phyloP scores from a whole-genome alignment of 2,329 filamentous ascomycete species.

The Paraconiothyrium sp. region DNA sequence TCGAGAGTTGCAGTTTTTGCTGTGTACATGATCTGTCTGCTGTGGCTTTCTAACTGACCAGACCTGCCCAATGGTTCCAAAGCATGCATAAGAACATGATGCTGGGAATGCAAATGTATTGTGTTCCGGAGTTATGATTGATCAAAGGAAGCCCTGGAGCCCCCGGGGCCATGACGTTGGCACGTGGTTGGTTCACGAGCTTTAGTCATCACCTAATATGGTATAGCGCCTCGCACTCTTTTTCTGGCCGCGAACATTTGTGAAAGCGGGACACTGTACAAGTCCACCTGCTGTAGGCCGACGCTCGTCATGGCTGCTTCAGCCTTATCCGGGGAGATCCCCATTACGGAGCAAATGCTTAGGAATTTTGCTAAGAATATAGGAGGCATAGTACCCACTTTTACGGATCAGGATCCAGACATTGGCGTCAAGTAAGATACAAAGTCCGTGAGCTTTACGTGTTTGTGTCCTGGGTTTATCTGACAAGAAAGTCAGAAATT shows the following conservation, averaged over 20 bases:
- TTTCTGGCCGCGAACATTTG: constrained; percentile 13
- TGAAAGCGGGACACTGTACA: neutral
- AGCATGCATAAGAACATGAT: neutral
- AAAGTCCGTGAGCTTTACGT: constrained; percentile 45
- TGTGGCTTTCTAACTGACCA: neutral
- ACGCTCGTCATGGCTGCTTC: constrained; percentile 21
- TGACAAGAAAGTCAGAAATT: constrained; percentile 37
- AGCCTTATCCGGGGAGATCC: constrained; percentile 18
- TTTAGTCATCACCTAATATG: constrained; percentile 19
- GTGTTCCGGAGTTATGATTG: neutral
- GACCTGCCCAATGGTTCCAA: neutral
- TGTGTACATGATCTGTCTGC: neutral
- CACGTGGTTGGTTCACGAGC: neutral
- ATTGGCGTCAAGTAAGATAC: constrained; percentile 49
- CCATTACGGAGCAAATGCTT: constrained; percentile 37
- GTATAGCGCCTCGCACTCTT: constrained; percentile 19
- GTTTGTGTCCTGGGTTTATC: constrained; percentile 22
- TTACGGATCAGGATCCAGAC: constrained; percentile 34
- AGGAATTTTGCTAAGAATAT: constrained; percentile 34
- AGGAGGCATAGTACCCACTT: constrained; percentile 30
- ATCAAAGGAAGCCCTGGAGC: neutral
- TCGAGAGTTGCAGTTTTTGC: neutral
- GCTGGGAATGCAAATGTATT: neutral
- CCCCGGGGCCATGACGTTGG: too few species aligned
- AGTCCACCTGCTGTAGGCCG: neutral